These are phyloP conservation scores for Entomortierella beljakovae DNA, from an alignment of 192 early-diverging fungal genomes.

Conservation along the genomic window DNA sequence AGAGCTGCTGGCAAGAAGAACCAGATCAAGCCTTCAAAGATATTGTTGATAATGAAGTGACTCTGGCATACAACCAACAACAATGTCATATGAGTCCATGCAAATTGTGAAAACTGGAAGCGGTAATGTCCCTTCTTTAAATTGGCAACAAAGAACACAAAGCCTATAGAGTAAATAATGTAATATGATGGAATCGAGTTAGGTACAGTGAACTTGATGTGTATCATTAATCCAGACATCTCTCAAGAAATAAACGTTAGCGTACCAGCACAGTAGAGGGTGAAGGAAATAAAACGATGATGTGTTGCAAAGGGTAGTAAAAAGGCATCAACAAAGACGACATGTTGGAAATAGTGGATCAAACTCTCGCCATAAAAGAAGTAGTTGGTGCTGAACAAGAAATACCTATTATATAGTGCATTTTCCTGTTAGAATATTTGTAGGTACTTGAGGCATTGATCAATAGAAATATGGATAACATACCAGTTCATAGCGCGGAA, in stretches of 20 bases:
- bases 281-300: constrained; percentile 95
- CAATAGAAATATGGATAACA: neutral
- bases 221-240: neutral
- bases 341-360: constrained; percentile 89
- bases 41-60: constrained; percentile 98
- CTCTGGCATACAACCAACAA: constrained; percentile 92
- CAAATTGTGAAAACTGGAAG: constrained; percentile 96
- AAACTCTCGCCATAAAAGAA: constrained; percentile 95
- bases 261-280: constrained; percentile 85
- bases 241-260: too few relatives aligned
- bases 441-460: neutral
- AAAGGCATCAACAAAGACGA: constrained; percentile 87
- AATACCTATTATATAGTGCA: constrained; percentile 71
- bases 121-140: constrained; percentile 94
- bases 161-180: constrained; percentile 55
- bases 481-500: constrained; percentile 91
- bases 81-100: constrained; percentile 97
- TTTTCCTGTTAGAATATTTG: neutral
- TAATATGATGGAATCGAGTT: neutral
- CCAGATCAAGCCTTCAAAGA: constrained; percentile 98
- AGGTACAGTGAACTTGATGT: neutral
- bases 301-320: constrained; percentile 88
- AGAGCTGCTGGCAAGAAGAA: constrained; percentile 90
- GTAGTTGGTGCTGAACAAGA: constrained; percentile 89
- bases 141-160: constrained; percentile 95